Conservation (phyloP, 2,329 filamentous ascomycete genomes). For the Colletotrichum lentis region DNA sequence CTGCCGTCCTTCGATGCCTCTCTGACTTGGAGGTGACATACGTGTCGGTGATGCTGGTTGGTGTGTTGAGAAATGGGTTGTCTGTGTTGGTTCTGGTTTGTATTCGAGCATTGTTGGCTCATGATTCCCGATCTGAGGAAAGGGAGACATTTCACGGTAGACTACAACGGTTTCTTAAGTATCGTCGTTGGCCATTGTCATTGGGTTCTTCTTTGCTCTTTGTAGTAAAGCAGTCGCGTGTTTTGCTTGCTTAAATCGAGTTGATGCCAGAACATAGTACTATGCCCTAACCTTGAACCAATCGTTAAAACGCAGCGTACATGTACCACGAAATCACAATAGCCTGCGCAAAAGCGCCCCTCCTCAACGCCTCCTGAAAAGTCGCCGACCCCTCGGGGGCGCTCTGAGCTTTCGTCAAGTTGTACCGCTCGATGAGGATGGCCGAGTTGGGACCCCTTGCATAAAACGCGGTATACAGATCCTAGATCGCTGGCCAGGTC, state of each 20-base stretch:
- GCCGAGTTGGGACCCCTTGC: conserved; percentile 45
- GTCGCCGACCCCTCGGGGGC: conserved; percentile 37
- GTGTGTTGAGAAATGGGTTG: too few relatives aligned
- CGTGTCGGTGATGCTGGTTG: not conserved
- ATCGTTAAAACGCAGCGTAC: conserved; percentile 43
- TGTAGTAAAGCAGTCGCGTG: too few relatives aligned
- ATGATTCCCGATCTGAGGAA: not conserved
- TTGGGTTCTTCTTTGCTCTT: not conserved
- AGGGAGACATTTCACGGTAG: not conserved
- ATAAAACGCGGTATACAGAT: conserved; percentile 49
- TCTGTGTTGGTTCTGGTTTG: not conserved
- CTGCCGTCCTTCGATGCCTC: conserved; percentile 28
- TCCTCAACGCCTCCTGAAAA: conserved; percentile 46
- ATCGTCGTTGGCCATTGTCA: not conserved
- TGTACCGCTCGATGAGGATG: conserved; percentile 51
- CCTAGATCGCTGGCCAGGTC: conserved; percentile 51
- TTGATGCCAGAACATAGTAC: not conserved
- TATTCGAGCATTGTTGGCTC: not conserved
- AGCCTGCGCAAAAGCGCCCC: conserved; percentile 46
- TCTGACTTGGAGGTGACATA: conserved; percentile 5
- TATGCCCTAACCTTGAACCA: too few relatives aligned
- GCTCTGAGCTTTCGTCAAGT: conserved; percentile 44
- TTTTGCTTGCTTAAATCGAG: too few relatives aligned
- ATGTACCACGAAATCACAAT: conserved; percentile 52
- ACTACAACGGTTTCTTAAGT: not conserved